These are phyloP conservation scores for Sarcodon sp. DNA, from an alignment of 768 basidiomycete species.

Conservation along the genomic window DNA sequence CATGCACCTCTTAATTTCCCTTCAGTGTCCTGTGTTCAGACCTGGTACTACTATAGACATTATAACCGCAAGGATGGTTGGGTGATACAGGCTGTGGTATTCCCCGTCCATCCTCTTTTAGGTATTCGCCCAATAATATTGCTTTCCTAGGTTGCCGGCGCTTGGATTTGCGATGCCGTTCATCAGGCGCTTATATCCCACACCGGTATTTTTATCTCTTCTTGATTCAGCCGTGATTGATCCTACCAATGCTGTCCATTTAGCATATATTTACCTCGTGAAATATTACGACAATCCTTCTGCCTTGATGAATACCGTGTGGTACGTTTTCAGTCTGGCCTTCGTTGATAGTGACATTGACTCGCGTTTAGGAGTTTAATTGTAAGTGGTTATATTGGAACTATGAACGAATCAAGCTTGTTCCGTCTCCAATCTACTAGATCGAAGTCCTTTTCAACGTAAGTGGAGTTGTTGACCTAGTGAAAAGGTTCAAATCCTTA, in stretches of 20 bases:
- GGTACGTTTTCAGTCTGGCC: constrained; percentile 20
- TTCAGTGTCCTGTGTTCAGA: constrained; percentile 43
- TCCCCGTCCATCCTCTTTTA: constrained; percentile 4
- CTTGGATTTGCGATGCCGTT: constrained; percentile 9
- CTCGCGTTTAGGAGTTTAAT: constrained; percentile 32
- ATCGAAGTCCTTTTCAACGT: constrained; percentile 48
- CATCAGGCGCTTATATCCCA: constrained; percentile 14
- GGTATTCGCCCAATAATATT: not conserved
- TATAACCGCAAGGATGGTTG: constrained; percentile 33
- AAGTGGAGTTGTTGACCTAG: constrained; percentile 7
- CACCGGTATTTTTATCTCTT: constrained; percentile 5
- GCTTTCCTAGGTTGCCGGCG: constrained; percentile 5
- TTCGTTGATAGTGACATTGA: not conserved
- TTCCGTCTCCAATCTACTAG: constrained; percentile 14
- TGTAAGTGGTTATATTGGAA: constrained; percentile 1
- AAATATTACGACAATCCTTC: constrained; percentile 34
- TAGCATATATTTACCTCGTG: constrained; percentile 26
- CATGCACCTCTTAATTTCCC: not conserved
- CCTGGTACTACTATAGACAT: constrained; percentile 40
- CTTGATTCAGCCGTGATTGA: not conserved
- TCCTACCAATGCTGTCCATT: not conserved
- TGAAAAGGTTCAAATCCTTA: not conserved
- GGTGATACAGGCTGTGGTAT: constrained; percentile 38
- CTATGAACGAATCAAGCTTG: not conserved
- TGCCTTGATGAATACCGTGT: constrained; percentile 27